These are phyloP conservation scores for Cutaneotrichosporon sp. DNA, from an alignment of 1,284 basidiomycete genomes.

Conservation along the genomic window DNA sequence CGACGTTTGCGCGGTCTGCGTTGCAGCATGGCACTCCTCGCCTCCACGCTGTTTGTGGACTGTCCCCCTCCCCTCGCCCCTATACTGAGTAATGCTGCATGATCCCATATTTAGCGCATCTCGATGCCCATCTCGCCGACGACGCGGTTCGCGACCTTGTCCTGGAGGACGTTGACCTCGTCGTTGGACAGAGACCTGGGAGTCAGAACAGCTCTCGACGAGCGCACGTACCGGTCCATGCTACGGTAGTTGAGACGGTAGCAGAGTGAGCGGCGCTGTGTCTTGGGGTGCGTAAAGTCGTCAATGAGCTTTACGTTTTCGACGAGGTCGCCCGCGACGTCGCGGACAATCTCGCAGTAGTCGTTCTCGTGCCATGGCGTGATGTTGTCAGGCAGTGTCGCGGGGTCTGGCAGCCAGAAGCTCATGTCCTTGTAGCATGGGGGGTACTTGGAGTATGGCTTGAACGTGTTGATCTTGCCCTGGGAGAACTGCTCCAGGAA, in stretches of 20 bases:
- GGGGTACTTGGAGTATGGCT: slow-evolving; percentile 84
- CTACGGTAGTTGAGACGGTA: slow-evolving; percentile 93
- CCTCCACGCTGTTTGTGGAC: too few species aligned
- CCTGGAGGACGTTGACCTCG: slow-evolving; percentile 76
- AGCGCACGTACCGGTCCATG: slow-evolving; percentile 74
- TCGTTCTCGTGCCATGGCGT: slow-evolving; percentile 82
- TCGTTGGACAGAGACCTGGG: slow-evolving; percentile 78
- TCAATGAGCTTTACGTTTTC: slow-evolving; percentile 91
- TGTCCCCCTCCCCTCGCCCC: not conserved
- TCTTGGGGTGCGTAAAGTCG: slow-evolving; percentile 86
- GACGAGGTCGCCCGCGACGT: slow-evolving; percentile 82
- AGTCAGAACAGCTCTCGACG: not conserved
- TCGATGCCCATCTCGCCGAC: slow-evolving; percentile 50
- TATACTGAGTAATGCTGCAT: slow-evolving; percentile 1
- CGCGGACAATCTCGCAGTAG: slow-evolving; percentile 89
- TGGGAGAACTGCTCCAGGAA: slow-evolving; percentile 81
- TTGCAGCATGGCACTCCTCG: too few species aligned
- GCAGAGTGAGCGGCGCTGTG: slow-evolving; percentile 70
- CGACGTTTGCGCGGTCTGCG: not conserved
- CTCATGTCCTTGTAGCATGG: slow-evolving; percentile 83
- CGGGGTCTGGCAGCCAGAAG: slow-evolving; percentile 68
- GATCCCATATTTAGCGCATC: slow-evolving; percentile 37
- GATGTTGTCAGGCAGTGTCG: slow-evolving; percentile 2
- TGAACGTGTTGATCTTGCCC: slow-evolving; percentile 72
- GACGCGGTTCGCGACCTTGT: slow-evolving; percentile 47